These are phyloP conservation scores for Boletales sp. DNA, from an alignment of 768 basidiomycete species.

Conservation along the genomic window DNA sequence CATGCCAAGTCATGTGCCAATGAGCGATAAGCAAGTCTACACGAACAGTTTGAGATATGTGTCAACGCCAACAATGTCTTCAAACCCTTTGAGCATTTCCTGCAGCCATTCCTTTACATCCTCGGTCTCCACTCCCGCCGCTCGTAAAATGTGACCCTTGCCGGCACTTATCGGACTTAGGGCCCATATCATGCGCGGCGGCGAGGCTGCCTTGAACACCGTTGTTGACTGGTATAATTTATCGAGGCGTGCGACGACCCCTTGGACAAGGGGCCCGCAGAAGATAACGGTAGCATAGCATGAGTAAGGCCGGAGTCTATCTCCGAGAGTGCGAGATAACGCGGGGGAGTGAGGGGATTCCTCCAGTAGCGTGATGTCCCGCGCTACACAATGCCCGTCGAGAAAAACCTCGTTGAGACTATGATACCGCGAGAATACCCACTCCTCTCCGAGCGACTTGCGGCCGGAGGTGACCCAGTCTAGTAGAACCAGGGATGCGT, in stretches of 20 bases:
- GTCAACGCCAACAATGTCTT: conserved; percentile 57
- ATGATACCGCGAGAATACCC: conserved; percentile 83
- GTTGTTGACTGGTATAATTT: conserved; percentile 49
- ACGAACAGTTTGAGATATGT: conserved; percentile 62
- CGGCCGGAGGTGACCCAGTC: conserved; percentile 95
- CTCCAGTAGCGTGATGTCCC: conserved; percentile 78
- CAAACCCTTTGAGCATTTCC: conserved; percentile 47
- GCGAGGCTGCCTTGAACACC: conserved; percentile 54
- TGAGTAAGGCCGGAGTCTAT: conserved; percentile 73
- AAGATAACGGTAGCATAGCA: conserved; percentile 89
- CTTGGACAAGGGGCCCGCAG: conserved; percentile 59
- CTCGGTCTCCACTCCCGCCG: conserved; percentile 77
- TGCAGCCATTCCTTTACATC: conserved; percentile 68
- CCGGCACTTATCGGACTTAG: conserved; percentile 54
- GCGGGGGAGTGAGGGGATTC: conserved; percentile 25
- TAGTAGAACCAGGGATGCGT: conserved; percentile 67
- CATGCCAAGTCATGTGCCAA: no score
- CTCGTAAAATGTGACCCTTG: conserved; percentile 59
- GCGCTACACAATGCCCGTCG: conserved; percentile 60
- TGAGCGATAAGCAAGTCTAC: conserved; percentile 20
- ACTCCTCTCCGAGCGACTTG: conserved; percentile 78
- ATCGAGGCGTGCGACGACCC: conserved; percentile 46
- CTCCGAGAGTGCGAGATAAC: conserved; percentile 46
- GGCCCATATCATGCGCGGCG: conserved; percentile 78
- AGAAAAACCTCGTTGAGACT: conserved; percentile 82